phyloP scores from a whole-genome alignment of 352 stramenopile genomes.

The Proteromonas lacertae region DNA sequence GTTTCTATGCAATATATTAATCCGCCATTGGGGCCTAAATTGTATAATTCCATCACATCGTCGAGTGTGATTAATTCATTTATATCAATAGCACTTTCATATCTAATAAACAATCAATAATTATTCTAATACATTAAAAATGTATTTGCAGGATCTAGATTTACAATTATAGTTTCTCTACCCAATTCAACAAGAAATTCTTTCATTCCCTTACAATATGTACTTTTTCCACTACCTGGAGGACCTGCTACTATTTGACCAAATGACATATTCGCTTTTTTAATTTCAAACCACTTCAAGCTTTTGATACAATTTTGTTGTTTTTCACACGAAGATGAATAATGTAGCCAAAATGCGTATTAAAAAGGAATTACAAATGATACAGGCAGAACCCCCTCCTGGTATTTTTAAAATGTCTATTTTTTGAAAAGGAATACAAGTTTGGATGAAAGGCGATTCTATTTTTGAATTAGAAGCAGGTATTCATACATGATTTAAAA shows the following conservation, averaged over 20 bases:
- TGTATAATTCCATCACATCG: conserved; percentile 79
- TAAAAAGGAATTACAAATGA: too few relatives aligned
- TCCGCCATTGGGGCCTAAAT: conserved; percentile 81
- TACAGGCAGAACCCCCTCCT: too few relatives aligned
- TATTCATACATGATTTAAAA: background rate
- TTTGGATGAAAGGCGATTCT: too few relatives aligned
- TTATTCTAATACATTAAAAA: conserved; percentile 27
- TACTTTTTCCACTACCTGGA: conserved; percentile 30
- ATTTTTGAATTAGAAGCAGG: background rate
- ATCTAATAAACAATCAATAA: background rate
- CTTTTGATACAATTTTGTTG: too few relatives aligned
- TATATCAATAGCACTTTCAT: background rate
- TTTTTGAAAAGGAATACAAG: too few relatives aligned
- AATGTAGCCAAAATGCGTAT: too few relatives aligned
- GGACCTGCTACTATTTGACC: conserved; percentile 33
- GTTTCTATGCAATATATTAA: conserved; percentile 97
- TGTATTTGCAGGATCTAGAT: conserved; percentile 72
- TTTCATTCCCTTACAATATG: conserved; percentile 34
- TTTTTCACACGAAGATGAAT: too few relatives aligned
- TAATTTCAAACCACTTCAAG: too few relatives aligned
- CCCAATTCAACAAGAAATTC: conserved; percentile 27
- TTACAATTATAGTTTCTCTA: conserved; percentile 39
- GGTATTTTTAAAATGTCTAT: too few relatives aligned
- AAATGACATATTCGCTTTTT: too few relatives aligned
- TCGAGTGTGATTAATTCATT: conserved; percentile 59